phyloP scores from a whole-genome alignment of 495 filamentous ascomycete genomes.

The Sporormia fimetaria region DNA sequence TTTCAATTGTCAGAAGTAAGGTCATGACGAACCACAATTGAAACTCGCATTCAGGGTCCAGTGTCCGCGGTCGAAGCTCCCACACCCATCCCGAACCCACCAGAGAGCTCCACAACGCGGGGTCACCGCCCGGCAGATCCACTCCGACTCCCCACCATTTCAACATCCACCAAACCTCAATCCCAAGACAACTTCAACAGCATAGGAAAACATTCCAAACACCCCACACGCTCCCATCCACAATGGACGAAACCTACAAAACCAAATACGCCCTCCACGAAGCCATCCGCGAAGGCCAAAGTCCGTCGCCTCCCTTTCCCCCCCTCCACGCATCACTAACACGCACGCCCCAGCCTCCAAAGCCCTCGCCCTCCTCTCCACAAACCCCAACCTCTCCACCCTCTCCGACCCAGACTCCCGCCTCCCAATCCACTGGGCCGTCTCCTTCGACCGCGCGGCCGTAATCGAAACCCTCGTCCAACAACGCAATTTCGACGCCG shows the following conservation, averaged over 20 bases:
- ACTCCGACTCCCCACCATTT: too few relatives aligned
- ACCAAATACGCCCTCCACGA: slow-evolving; percentile 77
- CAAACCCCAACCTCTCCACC: slow-evolving; percentile 65
- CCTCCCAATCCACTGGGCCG: slow-evolving; percentile 90
- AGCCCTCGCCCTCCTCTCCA: slow-evolving; percentile 68
- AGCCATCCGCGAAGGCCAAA: slow-evolving; percentile 74
- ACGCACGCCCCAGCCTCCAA: slow-evolving; percentile 38
- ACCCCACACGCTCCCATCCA: neutral
- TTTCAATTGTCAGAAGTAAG: too few relatives aligned
- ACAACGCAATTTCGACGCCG: slow-evolving; percentile 68
- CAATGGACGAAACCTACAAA: slow-evolving; percentile 20
- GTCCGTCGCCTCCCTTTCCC: slow-evolving; percentile 41
- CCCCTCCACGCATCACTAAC: slow-evolving; percentile 15
- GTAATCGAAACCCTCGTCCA: slow-evolving; percentile 62
- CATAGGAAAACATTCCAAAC: too few relatives aligned
- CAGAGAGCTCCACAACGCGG: too few relatives aligned
- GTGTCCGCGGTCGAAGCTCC: too few relatives aligned
- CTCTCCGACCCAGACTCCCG: slow-evolving; percentile 79
- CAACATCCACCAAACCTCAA: too few relatives aligned
- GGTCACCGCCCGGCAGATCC: too few relatives aligned
- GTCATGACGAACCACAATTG: too few relatives aligned
- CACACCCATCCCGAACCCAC: too few relatives aligned
- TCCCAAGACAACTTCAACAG: too few relatives aligned
- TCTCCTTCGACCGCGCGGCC: slow-evolving; percentile 65
- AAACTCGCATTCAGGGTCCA: too few relatives aligned